Percentiles rank a stretch among this genome's conserved stretches.
Evolutionary conservation across 306 rosid genomes (phyloP).

Genomic region (Cotoneaster glaucophyllus): DNA sequence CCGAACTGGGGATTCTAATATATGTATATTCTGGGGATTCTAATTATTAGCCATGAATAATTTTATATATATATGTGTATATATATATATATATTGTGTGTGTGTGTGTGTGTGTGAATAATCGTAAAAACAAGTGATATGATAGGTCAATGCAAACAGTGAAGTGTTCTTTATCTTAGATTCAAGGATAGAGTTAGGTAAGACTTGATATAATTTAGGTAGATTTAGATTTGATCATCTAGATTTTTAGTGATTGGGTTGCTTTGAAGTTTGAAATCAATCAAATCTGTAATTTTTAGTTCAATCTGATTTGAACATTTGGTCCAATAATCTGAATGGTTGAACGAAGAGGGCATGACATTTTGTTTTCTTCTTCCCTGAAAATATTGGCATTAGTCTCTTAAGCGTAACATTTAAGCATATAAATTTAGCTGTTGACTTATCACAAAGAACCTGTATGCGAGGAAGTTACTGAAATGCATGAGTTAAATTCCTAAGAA

Average conservation of each 20-base stretch:
- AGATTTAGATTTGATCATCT: neutral
- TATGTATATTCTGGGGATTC: neutral
- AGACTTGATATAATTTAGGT: neutral
- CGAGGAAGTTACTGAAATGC: neutral
- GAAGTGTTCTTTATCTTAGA: neutral
- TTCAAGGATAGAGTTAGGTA: neutral
- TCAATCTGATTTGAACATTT: neutral
- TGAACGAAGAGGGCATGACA: neutral
- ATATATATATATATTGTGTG: too few relatives aligned
- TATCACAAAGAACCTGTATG: neutral
- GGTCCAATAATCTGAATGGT: neutral
- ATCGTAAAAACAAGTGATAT: neutral
- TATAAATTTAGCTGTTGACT: conserved; percentile 9
- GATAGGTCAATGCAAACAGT: neutral
- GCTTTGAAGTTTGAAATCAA: neutral
- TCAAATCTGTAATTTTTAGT: neutral
- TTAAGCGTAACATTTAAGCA: neutral
- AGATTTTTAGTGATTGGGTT: neutral
- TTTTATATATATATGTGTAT: neutral
- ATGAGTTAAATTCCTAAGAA: conserved; percentile 27
- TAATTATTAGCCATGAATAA: neutral
- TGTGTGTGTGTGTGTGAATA: neutral
- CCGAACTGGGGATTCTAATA: conserved; percentile 6
- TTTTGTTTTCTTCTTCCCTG: neutral
- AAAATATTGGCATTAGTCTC: neutral